phyloP scores from a whole-genome alignment of 2,329 filamentous ascomycete genomes.

The Phyllosticta paracitricarpa region DNA sequence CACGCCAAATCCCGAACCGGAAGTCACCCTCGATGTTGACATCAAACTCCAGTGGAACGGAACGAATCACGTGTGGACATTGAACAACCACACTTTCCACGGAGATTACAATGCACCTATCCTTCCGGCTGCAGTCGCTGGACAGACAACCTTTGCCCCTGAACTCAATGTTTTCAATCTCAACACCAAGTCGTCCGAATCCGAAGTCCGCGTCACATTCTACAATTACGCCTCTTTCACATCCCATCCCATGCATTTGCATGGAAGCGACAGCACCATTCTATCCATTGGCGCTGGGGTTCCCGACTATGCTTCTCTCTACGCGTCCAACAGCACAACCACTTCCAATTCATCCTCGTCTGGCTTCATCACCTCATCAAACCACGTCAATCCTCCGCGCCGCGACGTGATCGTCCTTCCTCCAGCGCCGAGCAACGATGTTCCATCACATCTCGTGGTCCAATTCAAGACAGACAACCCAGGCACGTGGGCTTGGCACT shows the following conservation, averaged over 20 bases:
- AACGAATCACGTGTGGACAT: slow-evolving; percentile 1
- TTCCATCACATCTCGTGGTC: slow-evolving; percentile 18
- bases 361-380: slow-evolving; percentile 16
- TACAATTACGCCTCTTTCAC: slow-evolving; percentile 19
- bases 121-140: slow-evolving; percentile 24
- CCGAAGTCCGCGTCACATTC: slow-evolving; percentile 24
- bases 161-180: slow-evolving; percentile 31
- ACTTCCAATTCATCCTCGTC: background rate
- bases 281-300: slow-evolving; percentile 30
- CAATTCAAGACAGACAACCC: slow-evolving; percentile 28
- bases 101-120: slow-evolving; percentile 32
- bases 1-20: background rate
- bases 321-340: background rate
- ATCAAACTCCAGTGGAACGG: background rate
- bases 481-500: slow-evolving; percentile 26
- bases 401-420: slow-evolving; percentile 25
- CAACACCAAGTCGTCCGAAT: slow-evolving; percentile 16
- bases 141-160: slow-evolving; percentile 17
- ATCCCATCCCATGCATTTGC: slow-evolving; percentile 23
- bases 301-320: background rate
- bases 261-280: slow-evolving; percentile 39
- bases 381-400: slow-evolving; percentile 28
- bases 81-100: slow-evolving; percentile 6
- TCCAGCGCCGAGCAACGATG: slow-evolving; percentile 10
- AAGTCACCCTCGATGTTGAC: background rate